These are phyloP conservation scores for Podospora pseudoanserina DNA, from an alignment of 495 filamentous ascomycete species.

Conservation along the genomic window DNA sequence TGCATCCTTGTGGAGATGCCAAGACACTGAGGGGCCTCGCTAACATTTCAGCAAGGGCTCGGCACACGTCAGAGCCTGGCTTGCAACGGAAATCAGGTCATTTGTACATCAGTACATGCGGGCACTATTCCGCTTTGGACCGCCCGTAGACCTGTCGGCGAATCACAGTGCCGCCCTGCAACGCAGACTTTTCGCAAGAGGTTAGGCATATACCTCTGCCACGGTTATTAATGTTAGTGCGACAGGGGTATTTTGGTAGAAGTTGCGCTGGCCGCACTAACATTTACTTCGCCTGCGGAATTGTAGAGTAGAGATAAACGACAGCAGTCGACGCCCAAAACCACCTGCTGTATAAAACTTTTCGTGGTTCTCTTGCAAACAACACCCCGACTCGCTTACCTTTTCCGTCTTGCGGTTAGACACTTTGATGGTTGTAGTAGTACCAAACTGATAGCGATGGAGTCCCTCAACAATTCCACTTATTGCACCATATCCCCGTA, in stretches of 20 bases:
- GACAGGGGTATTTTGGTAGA: too few relatives aligned
- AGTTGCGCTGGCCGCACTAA: too few relatives aligned
- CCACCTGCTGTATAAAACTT: neutral
- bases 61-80: conserved; percentile 23
- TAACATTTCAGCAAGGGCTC: conserved; percentile 13
- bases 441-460: neutral
- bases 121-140: conserved; percentile 9
- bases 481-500: neutral
- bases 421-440: neutral
- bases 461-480: neutral
- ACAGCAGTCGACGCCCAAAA: neutral
- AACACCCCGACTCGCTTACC: neutral
- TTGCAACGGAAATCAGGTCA: conserved; percentile 27
- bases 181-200: neutral
- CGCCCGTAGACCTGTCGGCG: neutral
- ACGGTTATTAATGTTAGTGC: too few relatives aligned
- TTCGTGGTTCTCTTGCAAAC: neutral
- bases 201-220: neutral
- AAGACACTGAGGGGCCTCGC: neutral
- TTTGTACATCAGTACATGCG: conserved; percentile 9
- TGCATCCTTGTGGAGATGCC: neutral
- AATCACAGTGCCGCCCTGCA: neutral
- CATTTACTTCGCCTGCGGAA: too few relatives aligned
- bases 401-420: conserved; percentile 3
- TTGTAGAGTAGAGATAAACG: neutral